These are phyloP conservation scores for Penicillium soppii DNA, from an alignment of 495 filamentous ascomycete genomes.

Conservation along the genomic window DNA sequence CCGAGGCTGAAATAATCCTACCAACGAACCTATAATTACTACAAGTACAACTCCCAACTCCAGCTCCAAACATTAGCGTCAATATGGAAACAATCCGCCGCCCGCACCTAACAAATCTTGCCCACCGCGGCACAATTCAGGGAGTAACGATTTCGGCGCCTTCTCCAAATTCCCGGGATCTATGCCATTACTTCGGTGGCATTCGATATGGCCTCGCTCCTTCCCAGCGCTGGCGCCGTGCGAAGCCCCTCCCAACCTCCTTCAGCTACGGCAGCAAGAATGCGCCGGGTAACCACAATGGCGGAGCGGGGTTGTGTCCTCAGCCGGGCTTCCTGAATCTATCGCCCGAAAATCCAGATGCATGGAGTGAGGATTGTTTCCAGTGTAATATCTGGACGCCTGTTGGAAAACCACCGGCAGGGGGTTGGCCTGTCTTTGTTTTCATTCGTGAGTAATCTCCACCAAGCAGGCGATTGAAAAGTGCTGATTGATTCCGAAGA, in stretches of 20 bases:
- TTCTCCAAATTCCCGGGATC: constrained; percentile 6
- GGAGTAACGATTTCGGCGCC: constrained; percentile 32
- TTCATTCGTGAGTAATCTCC: constrained; percentile 38
- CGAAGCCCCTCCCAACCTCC: constrained; percentile 25
- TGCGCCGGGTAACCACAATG: constrained; percentile 27
- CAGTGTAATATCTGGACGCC: constrained; percentile 46
- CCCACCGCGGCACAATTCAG: constrained; percentile 34
- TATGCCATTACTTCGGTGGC: constrained; percentile 45
- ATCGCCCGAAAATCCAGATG: constrained; percentile 15
- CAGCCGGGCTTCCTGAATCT: constrained; percentile 32
- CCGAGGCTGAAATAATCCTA: too few relatives aligned
- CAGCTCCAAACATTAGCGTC: not conserved
- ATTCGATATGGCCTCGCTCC: constrained; percentile 44
- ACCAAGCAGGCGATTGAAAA: not conserved
- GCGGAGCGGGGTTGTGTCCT: constrained; percentile 34
- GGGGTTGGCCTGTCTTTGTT: constrained; percentile 46
- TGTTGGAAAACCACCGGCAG: constrained; percentile 29
- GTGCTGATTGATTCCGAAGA: constrained; percentile 27
- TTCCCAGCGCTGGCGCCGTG: constrained; percentile 36
- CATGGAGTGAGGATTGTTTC: constrained; percentile 44
- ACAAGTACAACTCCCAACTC: too few relatives aligned
- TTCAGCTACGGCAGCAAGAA: constrained; percentile 39
- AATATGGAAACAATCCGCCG: constrained; percentile 31
- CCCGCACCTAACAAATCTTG: constrained; percentile 29
- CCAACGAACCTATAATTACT: too few relatives aligned